phyloP scores from a whole-genome alignment of 2,329 filamentous ascomycete species.

The Ceratocystis lukuohia region DNA sequence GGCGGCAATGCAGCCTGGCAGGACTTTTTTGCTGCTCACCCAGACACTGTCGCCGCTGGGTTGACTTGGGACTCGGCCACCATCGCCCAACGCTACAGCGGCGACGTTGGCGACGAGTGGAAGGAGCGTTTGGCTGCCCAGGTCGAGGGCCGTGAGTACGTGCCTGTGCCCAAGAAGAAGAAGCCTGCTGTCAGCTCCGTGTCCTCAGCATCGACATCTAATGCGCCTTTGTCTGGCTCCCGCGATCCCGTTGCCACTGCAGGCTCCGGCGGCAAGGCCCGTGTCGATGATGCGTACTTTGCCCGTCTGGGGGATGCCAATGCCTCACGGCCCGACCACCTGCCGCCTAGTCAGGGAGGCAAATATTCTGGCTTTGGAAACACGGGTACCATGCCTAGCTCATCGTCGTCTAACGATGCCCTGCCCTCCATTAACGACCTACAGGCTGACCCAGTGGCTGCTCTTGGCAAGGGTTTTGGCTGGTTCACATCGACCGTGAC shows the following conservation, averaged over 20 bases:
- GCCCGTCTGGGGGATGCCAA: slow-evolving; percentile 74
- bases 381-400: slow-evolving; percentile 58
- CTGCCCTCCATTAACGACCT: slow-evolving; percentile 72
- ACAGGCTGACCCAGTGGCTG: slow-evolving; percentile 78
- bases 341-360: slow-evolving; percentile 81
- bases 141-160: slow-evolving; percentile 78
- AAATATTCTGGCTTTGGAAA: slow-evolving; percentile 89
- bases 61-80: slow-evolving; percentile 73
- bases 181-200: slow-evolving; percentile 27
- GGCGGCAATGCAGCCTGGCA: slow-evolving; percentile 85
- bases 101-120: slow-evolving; percentile 85
- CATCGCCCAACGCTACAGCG: slow-evolving; percentile 80
- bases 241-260: slow-evolving; percentile 12
- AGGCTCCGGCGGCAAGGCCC: slow-evolving; percentile 35
- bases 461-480: slow-evolving; percentile 81
- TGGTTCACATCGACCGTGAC: slow-evolving; percentile 83
- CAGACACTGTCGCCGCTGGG: slow-evolving; percentile 51
- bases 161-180: slow-evolving; percentile 52
- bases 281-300: slow-evolving; percentile 80
- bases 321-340: slow-evolving; percentile 53
- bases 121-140: slow-evolving; percentile 80
- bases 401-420: slow-evolving; percentile 27
- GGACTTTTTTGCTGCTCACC: slow-evolving; percentile 67
- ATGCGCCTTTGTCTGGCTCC: slow-evolving; percentile 23
- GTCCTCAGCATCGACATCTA: slow-evolving; percentile 25